Evolutionary conservation across 73 alveolate genomes (phyloP).

Genomic region (Durusdinium trenchii): DNA sequence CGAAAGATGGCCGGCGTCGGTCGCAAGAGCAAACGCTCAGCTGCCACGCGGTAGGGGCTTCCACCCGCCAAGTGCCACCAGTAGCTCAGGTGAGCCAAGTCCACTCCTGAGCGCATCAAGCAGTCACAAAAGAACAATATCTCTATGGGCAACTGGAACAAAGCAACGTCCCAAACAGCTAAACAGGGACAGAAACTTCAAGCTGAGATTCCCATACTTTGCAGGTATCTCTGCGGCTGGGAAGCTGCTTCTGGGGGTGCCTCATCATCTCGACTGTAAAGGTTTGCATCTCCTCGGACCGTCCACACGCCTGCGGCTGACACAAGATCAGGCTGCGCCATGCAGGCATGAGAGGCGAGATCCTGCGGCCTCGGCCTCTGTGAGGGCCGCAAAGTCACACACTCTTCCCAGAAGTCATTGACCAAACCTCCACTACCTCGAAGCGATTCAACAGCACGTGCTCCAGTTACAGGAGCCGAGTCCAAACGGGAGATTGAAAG

Average conservation of each 20-base stretch:
- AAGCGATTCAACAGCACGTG: no score
- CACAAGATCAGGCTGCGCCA: neutral
- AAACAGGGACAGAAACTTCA: neutral
- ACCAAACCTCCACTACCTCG: no score
- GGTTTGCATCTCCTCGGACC: neutral
- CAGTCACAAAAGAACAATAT: no score
- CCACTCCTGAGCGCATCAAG: constrained; percentile 74
- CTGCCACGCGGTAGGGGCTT: constrained; percentile 33
- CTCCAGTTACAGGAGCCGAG: no score
- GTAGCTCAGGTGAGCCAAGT: constrained; percentile 38
- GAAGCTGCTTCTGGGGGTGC: neutral
- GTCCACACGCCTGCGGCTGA: neutral
- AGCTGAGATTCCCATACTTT: neutral
- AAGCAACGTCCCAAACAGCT: no score
- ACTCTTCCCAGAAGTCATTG: constrained; percentile 44
- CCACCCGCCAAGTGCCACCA: constrained; percentile 94
- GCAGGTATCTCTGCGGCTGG: neutral
- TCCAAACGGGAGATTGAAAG: no score
- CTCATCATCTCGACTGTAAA: neutral
- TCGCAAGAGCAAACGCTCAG: constrained; percentile 32
- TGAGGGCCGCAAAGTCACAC: constrained; percentile 17
- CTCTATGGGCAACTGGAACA: no score
- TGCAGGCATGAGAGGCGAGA: constrained; percentile 41
- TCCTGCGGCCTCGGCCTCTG: neutral
- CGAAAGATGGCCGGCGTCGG: constrained; percentile 78